phyloP scores from a whole-genome alignment of 1,284 basidiomycete genomes.

The Sporisorium graminicola region DNA sequence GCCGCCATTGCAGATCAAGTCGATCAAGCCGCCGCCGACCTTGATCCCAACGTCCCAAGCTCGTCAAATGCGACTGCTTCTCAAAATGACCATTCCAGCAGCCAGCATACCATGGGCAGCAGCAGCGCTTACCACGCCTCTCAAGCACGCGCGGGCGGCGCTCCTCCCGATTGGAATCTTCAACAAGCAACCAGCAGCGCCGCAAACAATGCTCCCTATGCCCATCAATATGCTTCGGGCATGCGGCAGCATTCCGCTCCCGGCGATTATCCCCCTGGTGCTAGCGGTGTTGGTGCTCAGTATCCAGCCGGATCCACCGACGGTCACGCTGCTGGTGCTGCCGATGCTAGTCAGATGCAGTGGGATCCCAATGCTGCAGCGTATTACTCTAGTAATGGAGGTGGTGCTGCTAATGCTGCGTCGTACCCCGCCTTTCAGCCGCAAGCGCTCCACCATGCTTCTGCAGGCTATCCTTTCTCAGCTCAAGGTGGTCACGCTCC shows the following conservation, averaged over 20 bases:
- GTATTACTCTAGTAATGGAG: constrained; percentile 19
- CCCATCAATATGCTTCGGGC: constrained; percentile 30
- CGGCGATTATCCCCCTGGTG: constrained; percentile 30
- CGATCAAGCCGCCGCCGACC: constrained; percentile 55
- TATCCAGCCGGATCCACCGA: constrained; percentile 25
- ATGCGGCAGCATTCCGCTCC: constrained; percentile 47
- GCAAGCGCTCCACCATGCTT: constrained; percentile 33
- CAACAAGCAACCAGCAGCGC: constrained; percentile 2
- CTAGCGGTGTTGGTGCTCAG: too few species aligned
- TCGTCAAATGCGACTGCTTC: constrained; percentile 12
- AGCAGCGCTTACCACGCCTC: constrained; percentile 18
- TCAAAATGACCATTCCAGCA: constrained; percentile 20
- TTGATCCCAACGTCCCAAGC: constrained; percentile 29
- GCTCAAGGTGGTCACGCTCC: constrained; percentile 11
- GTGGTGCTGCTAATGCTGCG: constrained; percentile 1
- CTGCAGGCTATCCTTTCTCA: constrained; percentile 38
- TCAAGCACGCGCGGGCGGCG: background rate
- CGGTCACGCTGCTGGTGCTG: constrained; percentile 17
- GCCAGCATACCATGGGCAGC: constrained; percentile 17
- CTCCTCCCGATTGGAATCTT: constrained; percentile 29
- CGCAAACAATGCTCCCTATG: constrained; percentile 4
- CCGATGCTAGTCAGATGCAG: constrained; percentile 19
- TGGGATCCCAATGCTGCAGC: constrained; percentile 40
- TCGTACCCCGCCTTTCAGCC: constrained; percentile 37
- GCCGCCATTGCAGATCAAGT: constrained; percentile 61